Percentiles rank a stretch among this genome's conserved stretches.
Conservation (phyloP, 306 rosid species). For the Glycine tomentella region DNA sequence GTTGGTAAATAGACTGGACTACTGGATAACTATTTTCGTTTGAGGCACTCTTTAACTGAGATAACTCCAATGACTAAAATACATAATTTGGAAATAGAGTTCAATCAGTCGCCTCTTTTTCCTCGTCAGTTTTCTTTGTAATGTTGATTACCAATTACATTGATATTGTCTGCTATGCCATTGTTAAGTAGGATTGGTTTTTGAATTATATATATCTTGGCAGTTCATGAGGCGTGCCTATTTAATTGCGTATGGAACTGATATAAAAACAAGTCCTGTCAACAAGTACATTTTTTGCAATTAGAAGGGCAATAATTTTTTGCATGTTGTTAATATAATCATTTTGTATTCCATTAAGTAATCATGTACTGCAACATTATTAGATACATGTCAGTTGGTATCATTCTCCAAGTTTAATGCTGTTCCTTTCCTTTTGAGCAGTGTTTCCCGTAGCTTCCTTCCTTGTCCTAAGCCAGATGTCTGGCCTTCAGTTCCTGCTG, state of each 20-base stretch:
- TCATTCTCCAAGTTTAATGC: constrained; percentile 22
- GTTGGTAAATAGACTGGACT: constrained; percentile 42
- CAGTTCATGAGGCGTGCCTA: constrained; percentile 99
- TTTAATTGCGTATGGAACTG: constrained; percentile 85
- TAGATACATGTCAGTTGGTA: constrained; percentile 32
- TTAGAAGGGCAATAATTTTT: constrained; percentile 26
- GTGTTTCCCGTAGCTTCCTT: constrained; percentile 95
- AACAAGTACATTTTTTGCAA: constrained; percentile 70
- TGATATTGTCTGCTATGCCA: constrained; percentile 16
- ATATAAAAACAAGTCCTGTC: constrained; percentile 93
- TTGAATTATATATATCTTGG: constrained; percentile 56
- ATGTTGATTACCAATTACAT: constrained; percentile 24
- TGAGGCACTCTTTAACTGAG: constrained; percentile 38
- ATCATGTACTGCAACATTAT: constrained; percentile 30
- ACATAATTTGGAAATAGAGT: constrained; percentile 33
- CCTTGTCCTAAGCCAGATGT: constrained; percentile 97
- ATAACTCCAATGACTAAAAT: constrained; percentile 34
- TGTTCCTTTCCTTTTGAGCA: constrained; percentile 54
- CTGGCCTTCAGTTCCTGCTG: constrained; percentile 93
- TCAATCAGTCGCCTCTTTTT: constrained; percentile 36
- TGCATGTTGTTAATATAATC: constrained; percentile 40
- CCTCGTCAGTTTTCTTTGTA: constrained; percentile 19
- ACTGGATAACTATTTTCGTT: constrained; percentile 34
- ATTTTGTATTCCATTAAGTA: too few relatives aligned
- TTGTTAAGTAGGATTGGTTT: constrained; percentile 37